Conservation (phyloP, 164 flowering plant species). For the Macadamia tetraphylla region DNA sequence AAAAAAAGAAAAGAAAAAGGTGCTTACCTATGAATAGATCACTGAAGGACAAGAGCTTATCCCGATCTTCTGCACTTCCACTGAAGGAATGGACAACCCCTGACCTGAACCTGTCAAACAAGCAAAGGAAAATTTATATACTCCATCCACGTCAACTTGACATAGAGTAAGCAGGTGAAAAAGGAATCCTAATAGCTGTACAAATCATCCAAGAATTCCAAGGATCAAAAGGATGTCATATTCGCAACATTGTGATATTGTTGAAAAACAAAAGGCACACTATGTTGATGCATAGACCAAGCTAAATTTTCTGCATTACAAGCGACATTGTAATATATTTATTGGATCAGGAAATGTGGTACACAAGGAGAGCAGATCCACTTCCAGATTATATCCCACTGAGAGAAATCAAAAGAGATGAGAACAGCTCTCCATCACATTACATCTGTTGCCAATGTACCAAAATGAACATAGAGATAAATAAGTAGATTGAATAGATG, state of each 20-base stretch:
- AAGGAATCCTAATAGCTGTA: background rate
- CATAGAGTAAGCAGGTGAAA: background rate
- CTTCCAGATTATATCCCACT: background rate
- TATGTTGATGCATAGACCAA: too few species aligned
- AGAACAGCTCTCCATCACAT: background rate
- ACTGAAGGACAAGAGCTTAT: slow-evolving; percentile 60
- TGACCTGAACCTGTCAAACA: slow-evolving; percentile 46
- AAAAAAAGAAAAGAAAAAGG: background rate
- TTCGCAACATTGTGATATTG: too few species aligned
- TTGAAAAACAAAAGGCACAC: too few species aligned
- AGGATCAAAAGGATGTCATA: background rate
- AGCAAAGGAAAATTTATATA: slow-evolving; percentile 7
- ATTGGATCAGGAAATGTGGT: background rate
- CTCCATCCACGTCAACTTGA: slow-evolving; percentile 2
- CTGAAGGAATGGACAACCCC: slow-evolving; percentile 98
- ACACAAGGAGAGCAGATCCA: background rate
- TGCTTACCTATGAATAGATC: slow-evolving; percentile 72
- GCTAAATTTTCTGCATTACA: too few species aligned
- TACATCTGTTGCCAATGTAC: background rate
- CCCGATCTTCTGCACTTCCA: slow-evolving; percentile 76
- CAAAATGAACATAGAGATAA: too few species aligned
- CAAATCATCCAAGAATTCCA: background rate
- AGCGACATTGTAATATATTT: background rate
- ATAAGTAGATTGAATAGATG: too few species aligned
- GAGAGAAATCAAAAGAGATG: background rate